Evolutionary conservation across 208 protist species (phyloP), one percentile per base, ranked within the genome.

Genomic region (Porcisia deanei): DNA sequence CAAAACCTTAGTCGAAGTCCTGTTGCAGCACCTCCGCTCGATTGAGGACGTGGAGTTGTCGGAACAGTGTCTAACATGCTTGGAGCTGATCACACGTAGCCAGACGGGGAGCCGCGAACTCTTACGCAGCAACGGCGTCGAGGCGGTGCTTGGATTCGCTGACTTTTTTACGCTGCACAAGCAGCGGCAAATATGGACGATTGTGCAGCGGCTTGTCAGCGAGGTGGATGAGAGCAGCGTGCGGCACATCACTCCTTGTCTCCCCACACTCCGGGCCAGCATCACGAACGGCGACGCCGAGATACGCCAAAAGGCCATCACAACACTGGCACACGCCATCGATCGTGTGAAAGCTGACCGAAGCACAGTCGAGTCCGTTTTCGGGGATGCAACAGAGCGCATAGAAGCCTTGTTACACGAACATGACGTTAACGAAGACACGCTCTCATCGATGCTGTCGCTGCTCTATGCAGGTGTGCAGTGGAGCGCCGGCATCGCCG

Each of bases 31-130:
- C 61, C 79, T 99, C 7, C 84, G 91, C 22, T 88, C 76, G 18
- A 97, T 99, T 65, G 87, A 97, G 70, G 97, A 98, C 79, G 96
- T 99, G 74, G 98, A 99, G 83, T 76, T 99, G 16, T 95, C 97
- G 43, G 97, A 99, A 81, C 93, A 98, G 87, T 94, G 92, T 73
- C 75, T 98, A 20, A 92, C 82, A 43, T 97, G 93, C 79, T 30
- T 99, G 20, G 94, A 98, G 57, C 97, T 98, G 76, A 76, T 99
- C 25, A 90, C 91, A 47, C 85, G 93, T 47, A 76, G 58, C 41
- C 53, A 75, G 3, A 41, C 37, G 5, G 86, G 86, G 5, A 85
- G 88, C 25, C 14, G 43, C 6, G 79, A 84, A 25, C 64, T 97
- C 14, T 76, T 99, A 22, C 67, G 85, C 57, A 89, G 75, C 34